A percentile compares a stretch with the other conserved stretches of the same genome.
Evolutionary conservation across 768 basidiomycete species (phyloP).

Genomic region (Imleria badia): DNA sequence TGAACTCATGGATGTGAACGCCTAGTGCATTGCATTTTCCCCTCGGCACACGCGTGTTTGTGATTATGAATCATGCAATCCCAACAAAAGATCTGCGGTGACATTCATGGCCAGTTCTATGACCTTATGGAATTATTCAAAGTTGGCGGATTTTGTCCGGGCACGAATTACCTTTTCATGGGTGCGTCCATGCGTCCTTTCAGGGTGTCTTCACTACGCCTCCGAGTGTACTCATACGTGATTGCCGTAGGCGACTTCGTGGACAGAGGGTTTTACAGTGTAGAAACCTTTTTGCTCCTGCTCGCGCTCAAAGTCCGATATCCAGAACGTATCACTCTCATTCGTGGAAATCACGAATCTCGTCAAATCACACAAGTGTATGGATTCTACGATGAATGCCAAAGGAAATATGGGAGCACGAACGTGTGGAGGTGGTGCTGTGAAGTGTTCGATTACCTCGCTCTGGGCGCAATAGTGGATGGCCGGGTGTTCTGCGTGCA

Average conservation of each 20-base stretch:
- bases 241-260: slow-evolving; percentile 84
- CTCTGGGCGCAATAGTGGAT: slow-evolving; percentile 94
- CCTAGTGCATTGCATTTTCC: neutral
- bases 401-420: slow-evolving; percentile 89
- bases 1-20: slow-evolving; percentile 1
- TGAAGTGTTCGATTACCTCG: slow-evolving; percentile 97
- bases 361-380: slow-evolving; percentile 97
- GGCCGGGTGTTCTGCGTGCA: slow-evolving; percentile 97
- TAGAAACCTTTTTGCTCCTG: slow-evolving; percentile 93
- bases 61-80: neutral
- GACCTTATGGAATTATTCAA: slow-evolving; percentile 96
- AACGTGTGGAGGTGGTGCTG: slow-evolving; percentile 99
- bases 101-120: slow-evolving; percentile 97
- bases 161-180: slow-evolving; percentile 97
- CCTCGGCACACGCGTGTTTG: slow-evolving; percentile 3
- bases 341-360: slow-evolving; percentile 97
- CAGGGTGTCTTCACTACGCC: slow-evolving; percentile 1
- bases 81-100: slow-evolving; percentile 74
- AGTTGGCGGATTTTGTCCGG: slow-evolving; percentile 88
- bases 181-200: slow-evolving; percentile 45
- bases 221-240: slow-evolving; percentile 9
- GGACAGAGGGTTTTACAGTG: slow-evolving; percentile 95
- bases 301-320: slow-evolving; percentile 96
- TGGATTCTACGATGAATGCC: slow-evolving; percentile 95
- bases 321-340: slow-evolving; percentile 95